Base-by-base conservation (phyloP, 371 early-diverging fungal genomes). In the Chytridiales sp. region DNA sequence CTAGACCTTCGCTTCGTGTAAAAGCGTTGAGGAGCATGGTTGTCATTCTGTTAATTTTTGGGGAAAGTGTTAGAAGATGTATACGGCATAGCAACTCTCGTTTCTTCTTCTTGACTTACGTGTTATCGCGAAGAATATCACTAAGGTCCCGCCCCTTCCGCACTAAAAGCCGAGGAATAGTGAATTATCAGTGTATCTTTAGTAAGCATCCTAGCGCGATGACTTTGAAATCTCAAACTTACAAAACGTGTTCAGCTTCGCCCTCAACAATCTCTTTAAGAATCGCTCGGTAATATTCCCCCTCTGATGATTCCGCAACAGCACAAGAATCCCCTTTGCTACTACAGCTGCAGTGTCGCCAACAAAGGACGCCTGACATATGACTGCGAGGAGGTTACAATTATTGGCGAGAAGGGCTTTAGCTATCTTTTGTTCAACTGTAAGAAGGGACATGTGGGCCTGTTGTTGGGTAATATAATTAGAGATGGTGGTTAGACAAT, bases 11-110 rank as follows among this genome's bases (percentile, higher is more conserved):
- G 36, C 61, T 43, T 24, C 67, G 48, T 2, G 77, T 68, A 48
- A 69, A 77, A n/a, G 74, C 69, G 29, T 67, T 72, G 19, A 77
- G 49, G 22, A 77, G 67, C 72, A 77, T 77, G 5, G 74, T 70
- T 3, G 75, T 62, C 75, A 75, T 71, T 38, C 67, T 67, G 44
- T 46, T 6, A 42, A n/a, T 24, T 39, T 13, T 24, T 44, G 46
- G 38, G 26, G n/a, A 11, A 29, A 19, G 13, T 27, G 19, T 31
- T 22, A 11, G 30, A 48, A 22, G 11, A 6, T 17, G 17, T 15
- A 51, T 15, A 17, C 9, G 49, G 27, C 5, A 11, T 31, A 4
- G 30, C 11, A 51, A n/a, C n/a, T n/a, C n/a, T n/a, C n/a, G n/a
- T n/a, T n/a, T n/a, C n/a, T n/a, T n/a, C n/a, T n/a, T 38, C n/a